These are phyloP conservation scores for Hypoxylon subgilvum DNA, from an alignment of 495 filamentous ascomycete species.

Conservation along the genomic window DNA sequence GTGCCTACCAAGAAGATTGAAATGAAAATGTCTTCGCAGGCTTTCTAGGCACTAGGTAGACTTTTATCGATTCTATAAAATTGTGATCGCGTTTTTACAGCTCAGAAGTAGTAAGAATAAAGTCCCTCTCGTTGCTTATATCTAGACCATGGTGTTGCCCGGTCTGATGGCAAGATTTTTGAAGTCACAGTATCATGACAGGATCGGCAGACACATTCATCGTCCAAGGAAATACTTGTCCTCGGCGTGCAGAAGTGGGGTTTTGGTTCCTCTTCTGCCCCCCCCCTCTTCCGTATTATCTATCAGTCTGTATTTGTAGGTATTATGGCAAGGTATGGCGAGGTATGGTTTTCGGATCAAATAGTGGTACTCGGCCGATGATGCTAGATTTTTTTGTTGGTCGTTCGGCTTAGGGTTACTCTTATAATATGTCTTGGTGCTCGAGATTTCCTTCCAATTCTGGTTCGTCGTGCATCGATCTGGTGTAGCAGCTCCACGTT, in stretches of 20 bases:
- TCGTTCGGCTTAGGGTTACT: neutral
- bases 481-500: constrained; percentile 15
- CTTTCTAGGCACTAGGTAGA: too few relatives aligned
- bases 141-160: too few relatives aligned
- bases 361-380: constrained; percentile 25
- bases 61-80: too few relatives aligned
- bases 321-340: neutral
- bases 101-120: too few relatives aligned
- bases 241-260: constrained; percentile 27
- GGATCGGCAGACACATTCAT: constrained; percentile 25
- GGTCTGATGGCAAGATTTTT: too few relatives aligned
- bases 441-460: constrained; percentile 8
- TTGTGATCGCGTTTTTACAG: too few relatives aligned
- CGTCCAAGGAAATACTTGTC: constrained; percentile 29
- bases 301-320: too few relatives aligned
- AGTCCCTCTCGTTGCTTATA: too few relatives aligned
- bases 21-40: constrained; percentile 11
- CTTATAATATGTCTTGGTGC: constrained; percentile 6
- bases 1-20: neutral
- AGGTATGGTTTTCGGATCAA: constrained; percentile 1
- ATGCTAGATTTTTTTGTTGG: constrained; percentile 1
- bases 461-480: constrained; percentile 18
- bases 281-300: too few relatives aligned
- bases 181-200: constrained; percentile 27
- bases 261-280: neutral